These are phyloP conservation scores for Nepenthes alata DNA, from an alignment of 179 eudicot genomes.

Conservation along the genomic window DNA sequence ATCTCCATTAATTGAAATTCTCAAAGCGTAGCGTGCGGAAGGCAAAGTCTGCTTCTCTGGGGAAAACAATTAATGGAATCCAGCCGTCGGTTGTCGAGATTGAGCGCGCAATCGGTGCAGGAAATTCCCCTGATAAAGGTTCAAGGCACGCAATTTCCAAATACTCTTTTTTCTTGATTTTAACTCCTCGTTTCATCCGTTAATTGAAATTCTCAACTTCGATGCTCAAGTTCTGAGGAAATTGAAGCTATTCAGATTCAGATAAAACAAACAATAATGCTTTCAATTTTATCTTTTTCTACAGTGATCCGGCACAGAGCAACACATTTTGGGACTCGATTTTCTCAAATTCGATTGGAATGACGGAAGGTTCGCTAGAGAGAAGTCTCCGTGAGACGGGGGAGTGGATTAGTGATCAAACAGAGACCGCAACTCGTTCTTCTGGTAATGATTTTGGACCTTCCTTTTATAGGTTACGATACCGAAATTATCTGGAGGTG, in stretches of 20 bases:
- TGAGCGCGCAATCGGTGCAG: slow-evolving; percentile 45
- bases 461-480: not conserved
- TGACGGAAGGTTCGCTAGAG: slow-evolving; percentile 35
- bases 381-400: slow-evolving; percentile 47
- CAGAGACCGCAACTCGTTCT: slow-evolving; percentile 17
- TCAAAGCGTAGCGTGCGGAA: too few relatives aligned
- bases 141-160: slow-evolving; percentile 17
- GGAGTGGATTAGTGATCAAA: slow-evolving; percentile 33
- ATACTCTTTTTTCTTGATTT: too few relatives aligned
- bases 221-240: too few relatives aligned
- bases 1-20: not conserved
- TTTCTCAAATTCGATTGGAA: slow-evolving; percentile 31
- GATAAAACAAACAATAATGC: too few relatives aligned
- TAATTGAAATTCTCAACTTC: too few relatives aligned
- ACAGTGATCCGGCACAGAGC: slow-evolving; percentile 26
- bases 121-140: slow-evolving; percentile 32
- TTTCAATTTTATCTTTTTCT: too few relatives aligned
- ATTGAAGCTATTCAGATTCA: too few relatives aligned
- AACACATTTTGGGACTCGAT: slow-evolving; percentile 27
- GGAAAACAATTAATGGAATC: not conserved
- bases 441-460: not conserved
- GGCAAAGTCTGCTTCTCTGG: too few relatives aligned
- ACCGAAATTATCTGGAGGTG: too few relatives aligned
- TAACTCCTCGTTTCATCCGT: too few relatives aligned
- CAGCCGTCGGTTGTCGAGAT: slow-evolving; percentile 35